phyloP scores from a whole-genome alignment of 164 flowering plant genomes.

The Platanus orientalis region DNA sequence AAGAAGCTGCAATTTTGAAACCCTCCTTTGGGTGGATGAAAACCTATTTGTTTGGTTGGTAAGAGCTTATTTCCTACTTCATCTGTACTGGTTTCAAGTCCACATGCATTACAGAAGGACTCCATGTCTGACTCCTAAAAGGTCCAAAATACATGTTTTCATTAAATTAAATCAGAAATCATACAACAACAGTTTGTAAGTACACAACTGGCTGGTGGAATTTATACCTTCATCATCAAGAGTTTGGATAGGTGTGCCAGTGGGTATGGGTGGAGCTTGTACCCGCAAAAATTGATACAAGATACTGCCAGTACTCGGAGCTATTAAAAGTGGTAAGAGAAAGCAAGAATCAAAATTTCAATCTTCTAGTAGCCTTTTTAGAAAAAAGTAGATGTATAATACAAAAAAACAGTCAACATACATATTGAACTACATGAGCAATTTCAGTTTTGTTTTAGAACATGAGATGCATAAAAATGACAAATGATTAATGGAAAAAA shows the following conservation, averaged over 20 bases:
- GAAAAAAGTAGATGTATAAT: neutral
- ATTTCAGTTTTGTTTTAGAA: neutral
- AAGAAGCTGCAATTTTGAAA: slow-evolving; percentile 33
- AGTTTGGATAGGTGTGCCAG: slow-evolving; percentile 47
- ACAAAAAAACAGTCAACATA: too few relatives aligned
- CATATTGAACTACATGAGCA: too few relatives aligned
- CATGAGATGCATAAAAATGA: neutral
- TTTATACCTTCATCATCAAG: slow-evolving; percentile 64
- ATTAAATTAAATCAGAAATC: neutral
- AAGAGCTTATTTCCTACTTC: slow-evolving; percentile 55
- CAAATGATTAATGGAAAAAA: neutral
- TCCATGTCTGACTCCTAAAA: slow-evolving; percentile 70
- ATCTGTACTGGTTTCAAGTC: slow-evolving; percentile 52
- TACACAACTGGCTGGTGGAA: neutral
- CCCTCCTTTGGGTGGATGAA: slow-evolving; percentile 47
- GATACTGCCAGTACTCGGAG: slow-evolving; percentile 55
- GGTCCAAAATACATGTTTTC: slow-evolving; percentile 6
- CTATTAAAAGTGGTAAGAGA: slow-evolving; percentile 23
- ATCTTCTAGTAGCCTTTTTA: neutral
- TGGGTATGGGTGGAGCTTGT: slow-evolving; percentile 88
- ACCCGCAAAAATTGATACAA: slow-evolving; percentile 60
- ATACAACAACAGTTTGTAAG: neutral
- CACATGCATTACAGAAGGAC: slow-evolving; percentile 68
- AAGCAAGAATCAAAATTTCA: neutral
- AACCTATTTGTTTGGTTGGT: slow-evolving; percentile 64